Evolutionary conservation across 2,329 filamentous ascomycete species (phyloP), one percentile per base, ranked within the genome.

Genomic region (Magnaporthiopsis incrustans): DNA sequence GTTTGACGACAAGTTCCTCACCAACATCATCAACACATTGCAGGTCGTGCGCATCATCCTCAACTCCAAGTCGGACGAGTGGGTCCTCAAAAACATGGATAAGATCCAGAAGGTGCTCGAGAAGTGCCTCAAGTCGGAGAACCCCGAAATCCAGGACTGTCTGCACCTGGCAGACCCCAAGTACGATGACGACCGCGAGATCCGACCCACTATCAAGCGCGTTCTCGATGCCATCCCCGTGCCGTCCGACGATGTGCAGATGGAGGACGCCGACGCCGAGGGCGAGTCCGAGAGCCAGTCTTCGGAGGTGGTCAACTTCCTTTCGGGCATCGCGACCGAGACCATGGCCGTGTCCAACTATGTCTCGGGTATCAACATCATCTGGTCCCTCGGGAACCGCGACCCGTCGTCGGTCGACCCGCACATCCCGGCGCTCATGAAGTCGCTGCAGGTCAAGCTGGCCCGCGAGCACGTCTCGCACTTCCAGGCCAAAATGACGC

Each of bases 141-240:
- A 93, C 68, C 86, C 92, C 0, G 95, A 99, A 72, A 87, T 99
- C 11, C 96, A 99, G 70, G 94, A 98, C 71, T 97, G 91, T 71
- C 78, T 98, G 38, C 91, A 98, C 75, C 82, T 88, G 32, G 80
- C 86, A 3, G 88, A 92, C 68, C 85, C 88, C 67, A 84, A 87
- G 44, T 84, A 84, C 67, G 89, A 91, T 63, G 86, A 91, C 59
- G 85, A 83, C 25, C 86, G 87, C 8, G 85, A 88, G 66, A 78
- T 97, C 60, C 87, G 88, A 68, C 88, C 95, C 1, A 88, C 90
- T 11, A 78, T 97, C 68, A 87, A 89, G 73, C 86, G 92, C 57
- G 85, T 97, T n/a, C 81, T 99, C 7, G 90, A 97, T 70, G 91
- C 94, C 1, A 86, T 97, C 58, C 95, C 95, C 1, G 63, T 63